Evolutionary conservation across 768 basidiomycete genomes (phyloP).

Genomic region (Rhodocollybia butyracea): DNA sequence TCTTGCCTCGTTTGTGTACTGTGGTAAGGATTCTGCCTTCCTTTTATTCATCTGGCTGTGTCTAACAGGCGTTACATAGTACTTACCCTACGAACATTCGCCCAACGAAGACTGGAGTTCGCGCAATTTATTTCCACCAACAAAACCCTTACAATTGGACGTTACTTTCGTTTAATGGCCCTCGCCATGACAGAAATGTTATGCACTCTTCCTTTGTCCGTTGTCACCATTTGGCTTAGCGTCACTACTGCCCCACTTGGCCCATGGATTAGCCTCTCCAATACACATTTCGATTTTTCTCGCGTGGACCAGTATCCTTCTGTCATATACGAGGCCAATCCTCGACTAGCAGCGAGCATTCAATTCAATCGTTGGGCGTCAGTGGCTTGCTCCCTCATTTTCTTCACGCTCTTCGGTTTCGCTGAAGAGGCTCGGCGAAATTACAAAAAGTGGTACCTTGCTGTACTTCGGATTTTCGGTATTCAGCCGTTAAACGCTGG

Average conservation of each 20-base stretch:
- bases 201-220: constrained; percentile 42
- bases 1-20: constrained; percentile 26
- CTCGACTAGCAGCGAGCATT: constrained; percentile 11
- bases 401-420: constrained; percentile 46
- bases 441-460: too few relatives aligned
- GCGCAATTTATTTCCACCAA: constrained; percentile 34
- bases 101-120: constrained; percentile 29
- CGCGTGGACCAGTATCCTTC: constrained; percentile 40
- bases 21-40: too few relatives aligned
- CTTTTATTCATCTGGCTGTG: too few relatives aligned
- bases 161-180: constrained; percentile 57
- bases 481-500: too few relatives aligned
- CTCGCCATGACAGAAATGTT: constrained; percentile 46
- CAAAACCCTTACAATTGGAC: constrained; percentile 40
- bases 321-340: constrained; percentile 33
- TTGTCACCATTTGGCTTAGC: constrained; percentile 37
- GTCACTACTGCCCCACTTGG: constrained; percentile 26
- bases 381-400: constrained; percentile 30
- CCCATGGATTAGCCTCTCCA: constrained; percentile 48
- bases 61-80: too few relatives aligned
- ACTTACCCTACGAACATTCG: not conserved
- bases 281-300: constrained; percentile 47
- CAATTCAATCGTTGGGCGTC: constrained; percentile 40
- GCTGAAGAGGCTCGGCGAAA: constrained; percentile 28
- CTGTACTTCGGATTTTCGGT: too few relatives aligned